These are phyloP conservation scores for Cercis canadensis DNA, from an alignment of 306 rosid species.

Conservation along the genomic window DNA sequence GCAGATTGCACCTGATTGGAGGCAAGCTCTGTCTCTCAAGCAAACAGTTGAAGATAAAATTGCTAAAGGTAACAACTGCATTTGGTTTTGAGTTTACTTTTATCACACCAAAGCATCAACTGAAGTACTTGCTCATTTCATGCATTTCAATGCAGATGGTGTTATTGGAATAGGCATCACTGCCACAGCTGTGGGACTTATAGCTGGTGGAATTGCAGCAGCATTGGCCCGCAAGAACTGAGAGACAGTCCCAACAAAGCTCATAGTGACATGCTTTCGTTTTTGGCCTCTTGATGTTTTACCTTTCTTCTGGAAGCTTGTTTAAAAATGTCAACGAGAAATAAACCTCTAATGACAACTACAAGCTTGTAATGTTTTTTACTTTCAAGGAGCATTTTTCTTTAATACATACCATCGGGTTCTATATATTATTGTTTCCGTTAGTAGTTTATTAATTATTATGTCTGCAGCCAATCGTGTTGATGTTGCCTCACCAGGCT, in stretches of 20 bases:
- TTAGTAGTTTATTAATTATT: too few species aligned
- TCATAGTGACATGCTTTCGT: constrained; percentile 20
- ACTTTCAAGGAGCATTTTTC: not conserved
- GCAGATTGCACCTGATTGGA: constrained; percentile 96
- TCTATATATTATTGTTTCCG: too few species aligned
- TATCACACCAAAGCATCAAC: constrained; percentile 6
- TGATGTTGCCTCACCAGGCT: too few species aligned
- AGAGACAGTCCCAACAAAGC: constrained; percentile 41
- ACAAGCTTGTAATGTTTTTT: not conserved
- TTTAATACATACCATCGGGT: too few species aligned
- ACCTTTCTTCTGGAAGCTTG: constrained; percentile 17
- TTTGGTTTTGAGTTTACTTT: constrained; percentile 7
- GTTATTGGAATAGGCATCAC: constrained; percentile 93
- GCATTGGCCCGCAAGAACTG: constrained; percentile 75
- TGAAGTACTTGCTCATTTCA: constrained; percentile 12
- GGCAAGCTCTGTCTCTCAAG: constrained; percentile 78
- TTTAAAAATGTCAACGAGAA: constrained; percentile 28
- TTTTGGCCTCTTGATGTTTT: constrained; percentile 30
- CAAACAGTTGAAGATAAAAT: constrained; percentile 70
- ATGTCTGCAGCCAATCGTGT: too few species aligned
- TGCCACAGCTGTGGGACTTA: constrained; percentile 81
- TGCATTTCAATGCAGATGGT: constrained; percentile 67
- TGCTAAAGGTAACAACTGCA: constrained; percentile 63
- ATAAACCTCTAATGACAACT: constrained; percentile 26
- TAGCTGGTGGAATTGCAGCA: constrained; percentile 89